Base-by-base conservation (phyloP, 768 basidiomycete species). In the Chalciporus pseudorubinellus region DNA sequence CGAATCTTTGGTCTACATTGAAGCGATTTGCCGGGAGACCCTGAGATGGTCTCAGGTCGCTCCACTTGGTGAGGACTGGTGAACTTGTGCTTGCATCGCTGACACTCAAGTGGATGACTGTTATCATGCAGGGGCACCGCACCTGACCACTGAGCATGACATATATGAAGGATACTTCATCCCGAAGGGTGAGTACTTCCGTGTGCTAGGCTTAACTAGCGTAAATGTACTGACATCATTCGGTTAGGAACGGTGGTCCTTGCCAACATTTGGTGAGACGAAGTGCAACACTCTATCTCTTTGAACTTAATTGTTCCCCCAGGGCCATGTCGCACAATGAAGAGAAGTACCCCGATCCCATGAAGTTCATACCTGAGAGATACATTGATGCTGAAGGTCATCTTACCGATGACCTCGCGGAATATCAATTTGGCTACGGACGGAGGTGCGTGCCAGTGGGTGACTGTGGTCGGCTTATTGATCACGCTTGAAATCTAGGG, bases 91-190 rank as follows among this genome's bases (percentile, higher is more conserved):
- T 12, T 12, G 12, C 26, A 9, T 26, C 26, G 26, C 26, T 26
- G 6, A 26, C 26, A 26, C 26, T 9, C 3, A 26, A 7, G 31
- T 31, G 10, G 31, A 14, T 11, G 31, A 31, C 13, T 14, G 31
- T 14, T 11, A 13, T 29, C 11, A n/a, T 33, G 0, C 57, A 61
- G 72, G 72, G 6, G 55, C 67, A 1, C 60, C 67, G 4, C 72
- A 73, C 44, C 45, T 58, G 34, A 61, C 60, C 1, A 50, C 57
- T 2, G 52, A 5, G 0, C 19, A 44, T 13, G 60, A 62, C 46
- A 46, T 56, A 19, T 59, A 61, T 34, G 26, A 59, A 26, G 55
- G 58, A 0, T 58, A 49, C 24, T 55, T 58, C 53, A 54, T 54
- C 44, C 61, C 60, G 6, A 62, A 59, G 48, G 61, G 61, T 63